Evolutionary conservation across 2,329 filamentous ascomycete genomes (phyloP).

Genomic region (Talaromyces sp.): DNA sequence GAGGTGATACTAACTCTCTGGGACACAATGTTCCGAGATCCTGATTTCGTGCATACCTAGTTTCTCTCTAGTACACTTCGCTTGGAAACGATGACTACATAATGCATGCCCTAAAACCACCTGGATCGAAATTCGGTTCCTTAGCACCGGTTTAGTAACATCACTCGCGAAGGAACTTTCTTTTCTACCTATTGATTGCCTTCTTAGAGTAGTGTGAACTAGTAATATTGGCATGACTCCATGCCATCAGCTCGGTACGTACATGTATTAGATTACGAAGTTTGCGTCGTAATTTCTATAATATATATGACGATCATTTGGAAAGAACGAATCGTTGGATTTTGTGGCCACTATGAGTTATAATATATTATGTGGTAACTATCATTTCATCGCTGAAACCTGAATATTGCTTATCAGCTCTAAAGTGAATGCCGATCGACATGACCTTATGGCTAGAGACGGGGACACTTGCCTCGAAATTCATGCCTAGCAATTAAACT

Average conservation of each 20-base stretch:
- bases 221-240: background rate
- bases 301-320: background rate
- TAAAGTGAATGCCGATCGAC: background rate
- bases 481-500: background rate
- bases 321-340: background rate
- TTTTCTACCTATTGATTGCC: background rate
- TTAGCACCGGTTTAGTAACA: background rate
- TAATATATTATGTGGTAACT: background rate
- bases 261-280: background rate
- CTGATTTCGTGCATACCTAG: slow-evolving; percentile 6
- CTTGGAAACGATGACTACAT: background rate
- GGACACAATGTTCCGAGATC: background rate
- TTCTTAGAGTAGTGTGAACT: background rate
- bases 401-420: background rate
- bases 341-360: background rate
- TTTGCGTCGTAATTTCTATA: background rate
- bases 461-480: background rate
- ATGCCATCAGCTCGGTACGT: background rate
- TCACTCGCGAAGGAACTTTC: background rate
- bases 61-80: background rate
- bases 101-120: background rate
- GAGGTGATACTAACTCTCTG: background rate
- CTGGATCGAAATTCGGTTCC: background rate
- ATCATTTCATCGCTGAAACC: background rate
- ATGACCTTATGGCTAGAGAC: background rate